A percentile compares a stretch with the other conserved stretches of the same genome.
phyloP scores from a whole-genome alignment of 176 grass and related monocot genomes.

The Pontederia paniculata region DNA sequence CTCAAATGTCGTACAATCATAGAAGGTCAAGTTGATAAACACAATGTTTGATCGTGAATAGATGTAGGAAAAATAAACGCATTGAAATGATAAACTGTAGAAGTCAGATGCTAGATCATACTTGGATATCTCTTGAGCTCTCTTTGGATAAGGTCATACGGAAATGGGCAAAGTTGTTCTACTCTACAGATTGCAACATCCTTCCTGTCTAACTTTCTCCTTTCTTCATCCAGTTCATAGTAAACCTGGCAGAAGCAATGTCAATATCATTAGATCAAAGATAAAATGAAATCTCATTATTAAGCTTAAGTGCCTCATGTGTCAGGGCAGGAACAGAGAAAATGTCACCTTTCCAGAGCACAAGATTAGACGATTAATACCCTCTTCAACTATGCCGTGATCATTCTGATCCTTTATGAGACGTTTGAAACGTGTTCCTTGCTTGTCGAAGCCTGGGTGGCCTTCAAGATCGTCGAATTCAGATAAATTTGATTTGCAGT shows the following conservation, averaged over 20 bases:
- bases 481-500: constrained; percentile 19
- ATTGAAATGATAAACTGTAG: neutral
- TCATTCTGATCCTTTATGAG: constrained; percentile 17
- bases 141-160: constrained; percentile 17
- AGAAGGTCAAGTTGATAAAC: neutral
- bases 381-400: constrained; percentile 9
- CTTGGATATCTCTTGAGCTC: constrained; percentile 19
- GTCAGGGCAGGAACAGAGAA: neutral
- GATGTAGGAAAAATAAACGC: neutral
- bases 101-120: neutral
- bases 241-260: constrained; percentile 1
- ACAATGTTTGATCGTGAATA: neutral
- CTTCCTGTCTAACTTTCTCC: constrained; percentile 11
- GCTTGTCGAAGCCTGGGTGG: constrained; percentile 17
- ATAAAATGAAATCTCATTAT: neutral
- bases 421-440: constrained; percentile 17
- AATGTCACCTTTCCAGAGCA: constrained; percentile 16
- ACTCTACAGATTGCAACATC: constrained; percentile 24
- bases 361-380: constrained; percentile 9
- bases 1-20: too few relatives aligned
- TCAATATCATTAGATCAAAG: neutral
- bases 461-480: constrained; percentile 18
- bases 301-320: neutral
- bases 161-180: constrained; percentile 18
- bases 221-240: constrained; percentile 16